Evolutionary conservation across 352 stramenopile genomes (phyloP).

Genomic region (Pythium dissimile): DNA sequence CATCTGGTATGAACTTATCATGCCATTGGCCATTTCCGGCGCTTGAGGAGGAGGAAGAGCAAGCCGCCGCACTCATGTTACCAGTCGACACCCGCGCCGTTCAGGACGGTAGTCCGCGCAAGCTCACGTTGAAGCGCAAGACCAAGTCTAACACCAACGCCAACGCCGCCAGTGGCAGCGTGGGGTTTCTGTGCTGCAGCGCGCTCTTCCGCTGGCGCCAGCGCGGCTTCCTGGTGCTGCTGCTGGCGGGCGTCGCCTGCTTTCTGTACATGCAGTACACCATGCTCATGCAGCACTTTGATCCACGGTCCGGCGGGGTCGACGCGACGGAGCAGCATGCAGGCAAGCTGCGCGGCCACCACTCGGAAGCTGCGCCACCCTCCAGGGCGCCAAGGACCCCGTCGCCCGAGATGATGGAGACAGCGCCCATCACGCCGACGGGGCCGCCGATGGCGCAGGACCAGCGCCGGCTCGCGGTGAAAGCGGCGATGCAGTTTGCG

Average conservation of each 20-base stretch:
- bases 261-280: conserved; percentile 60
- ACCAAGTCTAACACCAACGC: not conserved
- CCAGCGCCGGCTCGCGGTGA: conserved; percentile 38
- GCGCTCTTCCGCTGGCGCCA: conserved; percentile 8
- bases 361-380: not conserved
- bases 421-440: not conserved
- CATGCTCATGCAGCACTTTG: conserved; percentile 33
- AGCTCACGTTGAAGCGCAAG: too few species aligned
- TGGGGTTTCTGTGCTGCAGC: not conserved
- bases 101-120: too few species aligned
- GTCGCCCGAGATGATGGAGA: not conserved
- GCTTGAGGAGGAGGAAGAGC: too few species aligned
- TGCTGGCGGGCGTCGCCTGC: conserved; percentile 12
- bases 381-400: not conserved
- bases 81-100: too few species aligned
- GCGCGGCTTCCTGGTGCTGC: not conserved
- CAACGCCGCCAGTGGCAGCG: not conserved
- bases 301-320: conserved; percentile 3
- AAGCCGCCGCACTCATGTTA: too few species aligned
- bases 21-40: too few species aligned
- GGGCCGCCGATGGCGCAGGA: conserved; percentile 24
- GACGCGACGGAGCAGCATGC: too few species aligned
- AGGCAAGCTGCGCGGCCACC: too few species aligned
- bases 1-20: too few species aligned
- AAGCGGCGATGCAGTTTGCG: conserved; percentile 68